Evolutionary conservation across 495 filamentous ascomycete species (phyloP).

Genomic region (Daldinia vernicosa): DNA sequence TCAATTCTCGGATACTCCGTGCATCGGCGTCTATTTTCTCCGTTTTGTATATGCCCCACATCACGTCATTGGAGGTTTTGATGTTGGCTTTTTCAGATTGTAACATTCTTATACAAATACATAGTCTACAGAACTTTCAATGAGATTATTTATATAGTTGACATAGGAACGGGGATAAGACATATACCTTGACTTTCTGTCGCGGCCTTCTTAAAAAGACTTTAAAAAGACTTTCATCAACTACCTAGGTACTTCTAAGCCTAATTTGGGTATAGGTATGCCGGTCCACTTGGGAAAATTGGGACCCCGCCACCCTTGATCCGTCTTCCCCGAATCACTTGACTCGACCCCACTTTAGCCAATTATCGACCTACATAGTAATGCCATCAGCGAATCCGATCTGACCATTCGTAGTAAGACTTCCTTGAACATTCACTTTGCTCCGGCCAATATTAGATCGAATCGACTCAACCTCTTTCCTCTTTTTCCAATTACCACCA

Average conservation of each 20-base stretch:
- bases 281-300: neutral
- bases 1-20: constrained; percentile 13
- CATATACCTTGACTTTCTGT: neutral
- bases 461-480: constrained; percentile 13
- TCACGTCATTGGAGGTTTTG: constrained; percentile 9
- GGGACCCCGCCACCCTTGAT: constrained; percentile 1
- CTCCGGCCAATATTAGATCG: constrained; percentile 12
- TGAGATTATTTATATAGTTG: neutral
- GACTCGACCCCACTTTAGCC: constrained; percentile 16
- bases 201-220: neutral
- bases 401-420: neutral
- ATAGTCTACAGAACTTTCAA: neutral
- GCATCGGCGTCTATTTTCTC: constrained; percentile 16
- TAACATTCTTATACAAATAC: neutral
- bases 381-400: constrained; percentile 1
- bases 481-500: neutral
- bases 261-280: neutral
- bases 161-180: neutral
- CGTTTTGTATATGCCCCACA: neutral
- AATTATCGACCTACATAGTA: too few species aligned
- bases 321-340: constrained; percentile 25
- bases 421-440: neutral
- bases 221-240: neutral
- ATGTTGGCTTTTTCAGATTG: neutral
- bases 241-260: too few species aligned